Conservation (phyloP, 2,329 filamentous ascomycete genomes). For the Hirsutella minnesotensis region DNA sequence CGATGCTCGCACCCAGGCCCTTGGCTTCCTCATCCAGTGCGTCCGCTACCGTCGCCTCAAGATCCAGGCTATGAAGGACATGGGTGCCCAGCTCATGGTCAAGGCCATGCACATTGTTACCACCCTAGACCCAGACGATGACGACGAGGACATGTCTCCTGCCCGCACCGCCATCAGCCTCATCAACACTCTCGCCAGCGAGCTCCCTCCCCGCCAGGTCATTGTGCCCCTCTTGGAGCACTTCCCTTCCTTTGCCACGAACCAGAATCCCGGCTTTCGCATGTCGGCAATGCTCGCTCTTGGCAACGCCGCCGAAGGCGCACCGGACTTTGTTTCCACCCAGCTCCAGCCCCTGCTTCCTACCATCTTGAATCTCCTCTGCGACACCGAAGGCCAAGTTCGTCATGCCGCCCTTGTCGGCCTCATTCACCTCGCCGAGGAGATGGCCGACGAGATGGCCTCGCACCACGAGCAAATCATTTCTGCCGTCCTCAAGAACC, state of each 20-base stretch:
- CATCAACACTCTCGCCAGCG: constrained; percentile 78
- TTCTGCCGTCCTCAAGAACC: constrained; percentile 74
- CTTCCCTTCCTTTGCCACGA: constrained; percentile 69
- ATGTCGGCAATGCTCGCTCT: constrained; percentile 86
- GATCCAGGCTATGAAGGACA: constrained; percentile 74
- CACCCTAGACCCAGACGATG: constrained; percentile 68
- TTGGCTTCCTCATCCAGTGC: constrained; percentile 87
- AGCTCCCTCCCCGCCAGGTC: constrained; percentile 85
- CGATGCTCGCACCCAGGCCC: constrained; percentile 77
- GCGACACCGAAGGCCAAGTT: constrained; percentile 75
- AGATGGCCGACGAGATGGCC: constrained; percentile 81
- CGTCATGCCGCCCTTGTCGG: constrained; percentile 79
- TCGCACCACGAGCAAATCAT: constrained; percentile 79
- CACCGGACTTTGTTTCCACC: constrained; percentile 92
- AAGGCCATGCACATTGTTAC: constrained; percentile 83
- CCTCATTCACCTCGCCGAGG: constrained; percentile 82
- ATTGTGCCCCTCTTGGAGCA: constrained; percentile 84
- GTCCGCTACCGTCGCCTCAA: constrained; percentile 91
- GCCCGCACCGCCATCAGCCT: constrained; percentile 75
- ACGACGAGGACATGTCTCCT: constrained; percentile 69
- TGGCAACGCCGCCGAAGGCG: constrained; percentile 90
- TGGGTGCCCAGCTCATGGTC: constrained; percentile 77
- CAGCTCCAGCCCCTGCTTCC: constrained; percentile 82
- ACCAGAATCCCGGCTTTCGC: constrained; percentile 63
- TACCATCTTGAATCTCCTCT: constrained; percentile 67